phyloP scores from a whole-genome alignment of 139 green algal species.

The Picochlorum sp. region DNA sequence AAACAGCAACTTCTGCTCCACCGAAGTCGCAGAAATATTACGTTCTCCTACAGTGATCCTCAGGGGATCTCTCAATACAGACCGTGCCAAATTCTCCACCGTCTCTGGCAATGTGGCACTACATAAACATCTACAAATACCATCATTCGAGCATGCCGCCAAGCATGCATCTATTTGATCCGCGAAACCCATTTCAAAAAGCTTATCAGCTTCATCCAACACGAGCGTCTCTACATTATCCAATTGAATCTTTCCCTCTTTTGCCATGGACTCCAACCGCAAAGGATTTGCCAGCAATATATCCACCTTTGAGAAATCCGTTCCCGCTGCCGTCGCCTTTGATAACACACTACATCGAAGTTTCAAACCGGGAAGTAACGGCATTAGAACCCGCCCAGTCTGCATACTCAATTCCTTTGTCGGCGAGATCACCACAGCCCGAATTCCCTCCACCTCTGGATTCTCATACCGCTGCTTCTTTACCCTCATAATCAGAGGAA shows the following conservation, averaged over 20 bases:
- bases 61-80: constrained; percentile 74
- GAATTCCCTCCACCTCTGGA: constrained; percentile 6
- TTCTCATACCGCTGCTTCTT: constrained; percentile 1
- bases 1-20: constrained; percentile 85
- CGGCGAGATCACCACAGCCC: constrained; percentile 50
- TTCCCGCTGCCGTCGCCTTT: constrained; percentile 58
- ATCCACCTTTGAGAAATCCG: constrained; percentile 65
- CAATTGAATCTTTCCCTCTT: constrained; percentile 36
- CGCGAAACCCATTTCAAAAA: constrained; percentile 88
- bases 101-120: constrained; percentile 85
- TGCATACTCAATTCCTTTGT: constrained; percentile 85
- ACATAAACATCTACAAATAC: constrained; percentile 62
- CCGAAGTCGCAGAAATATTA: constrained; percentile 49
- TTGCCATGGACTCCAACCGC: constrained; percentile 50
- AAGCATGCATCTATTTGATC: constrained; percentile 76
- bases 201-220: constrained; percentile 94
- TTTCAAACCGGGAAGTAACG: constrained; percentile 54
- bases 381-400: constrained; percentile 62
- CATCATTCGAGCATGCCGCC: constrained; percentile 53
- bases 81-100: constrained; percentile 74
- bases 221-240: constrained; percentile 54
- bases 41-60: constrained; percentile 74
- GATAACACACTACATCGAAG: constrained; percentile 65
- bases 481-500: constrained; percentile 59
- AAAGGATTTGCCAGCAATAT: constrained; percentile 85